Evolutionary conservation across 306 rosid species (phyloP), one percentile per base, ranked within the genome.

Genomic region (Lablab purpureus): DNA sequence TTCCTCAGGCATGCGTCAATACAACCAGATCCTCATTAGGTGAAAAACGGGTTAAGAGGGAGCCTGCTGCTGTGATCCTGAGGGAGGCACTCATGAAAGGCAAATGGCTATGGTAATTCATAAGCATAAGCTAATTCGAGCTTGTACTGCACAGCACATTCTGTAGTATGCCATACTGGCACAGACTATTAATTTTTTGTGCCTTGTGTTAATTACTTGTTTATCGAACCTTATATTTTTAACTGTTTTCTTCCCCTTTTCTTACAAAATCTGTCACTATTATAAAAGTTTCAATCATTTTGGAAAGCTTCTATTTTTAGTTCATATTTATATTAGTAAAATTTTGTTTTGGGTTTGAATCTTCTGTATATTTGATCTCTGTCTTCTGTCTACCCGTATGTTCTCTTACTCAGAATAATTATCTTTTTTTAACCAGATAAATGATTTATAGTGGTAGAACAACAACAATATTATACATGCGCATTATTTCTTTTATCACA

Each of bases 91-190:
- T 92, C 80, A 82, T 76, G 84, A 58, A 85, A 81, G 99, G 99
- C 37, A 94, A 92, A 85, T 94, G 99, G 99, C 84, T 94, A 76
- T 92, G 99, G 99, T 94, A 92, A 89, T 86, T 81, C 80, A 36
- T 71, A 51, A 41, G 68, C 80, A 36, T 71, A 51, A 41, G 68
- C 75, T 79, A 63, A 66, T 73, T 63, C 68, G 69, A 32, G 43
- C 62, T 60, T 68, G 34, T 25, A 17, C 41, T 27, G 71, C 56
- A 27, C 22, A 41, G 6, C 52, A 30, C 63, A 77, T 71, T 75
- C 22, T 85, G 55, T 64, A 58, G 60, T 74, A 54, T 78, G 67
- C 21, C 60, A 65, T 59, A 67, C 22, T 60, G 54, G 21, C 62
- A 70, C 50, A 28, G 32, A 28, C 41, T 67, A 54, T 51, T 47